These are phyloP conservation scores for Schwanniomyces vanrijiae DNA, from an alignment of 805 yeast species.

Conservation along the genomic window DNA sequence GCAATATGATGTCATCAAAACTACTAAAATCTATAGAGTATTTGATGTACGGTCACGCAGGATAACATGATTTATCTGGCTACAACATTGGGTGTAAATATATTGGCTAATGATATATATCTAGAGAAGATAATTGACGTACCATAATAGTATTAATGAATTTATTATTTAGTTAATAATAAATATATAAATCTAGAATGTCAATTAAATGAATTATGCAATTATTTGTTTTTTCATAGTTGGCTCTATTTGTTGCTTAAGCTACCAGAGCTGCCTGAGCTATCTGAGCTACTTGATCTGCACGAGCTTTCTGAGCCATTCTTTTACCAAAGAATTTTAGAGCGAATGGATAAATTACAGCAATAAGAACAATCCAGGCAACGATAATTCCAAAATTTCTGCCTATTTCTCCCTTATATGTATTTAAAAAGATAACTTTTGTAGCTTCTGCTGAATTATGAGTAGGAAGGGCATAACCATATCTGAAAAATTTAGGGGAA, in stretches of 20 bases:
- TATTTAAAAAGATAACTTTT: conserved; percentile 57
- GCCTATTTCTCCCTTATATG: conserved; percentile 59
- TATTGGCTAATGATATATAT: not conserved
- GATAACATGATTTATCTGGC: not conserved
- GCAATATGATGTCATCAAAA: not conserved
- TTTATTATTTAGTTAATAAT: not conserved
- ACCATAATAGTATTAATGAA: not conserved
- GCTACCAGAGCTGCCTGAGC: too few relatives aligned
- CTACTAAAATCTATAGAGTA: not conserved
- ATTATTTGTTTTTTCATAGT: not conserved
- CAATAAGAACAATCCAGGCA: conserved; percentile 60
- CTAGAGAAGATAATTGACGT: not conserved
- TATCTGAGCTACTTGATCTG: conserved; percentile 14
- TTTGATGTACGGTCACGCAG: not conserved
- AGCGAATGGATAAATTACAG: conserved; percentile 43
- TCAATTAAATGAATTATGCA: not conserved
- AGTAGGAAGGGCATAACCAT: conserved; percentile 52
- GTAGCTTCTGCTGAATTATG: conserved; percentile 63
- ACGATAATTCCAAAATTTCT: conserved; percentile 57
- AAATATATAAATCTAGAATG: not conserved
- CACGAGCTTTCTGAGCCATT: conserved; percentile 28
- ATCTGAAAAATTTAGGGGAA: conserved; percentile 29
- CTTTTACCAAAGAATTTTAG: conserved; percentile 39
- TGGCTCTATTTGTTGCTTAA: too few relatives aligned
- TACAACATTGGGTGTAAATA: not conserved